These are phyloP conservation scores for Phialemoniopsis sp. DNA, from an alignment of 2,329 filamentous ascomycete species.

Conservation along the genomic window DNA sequence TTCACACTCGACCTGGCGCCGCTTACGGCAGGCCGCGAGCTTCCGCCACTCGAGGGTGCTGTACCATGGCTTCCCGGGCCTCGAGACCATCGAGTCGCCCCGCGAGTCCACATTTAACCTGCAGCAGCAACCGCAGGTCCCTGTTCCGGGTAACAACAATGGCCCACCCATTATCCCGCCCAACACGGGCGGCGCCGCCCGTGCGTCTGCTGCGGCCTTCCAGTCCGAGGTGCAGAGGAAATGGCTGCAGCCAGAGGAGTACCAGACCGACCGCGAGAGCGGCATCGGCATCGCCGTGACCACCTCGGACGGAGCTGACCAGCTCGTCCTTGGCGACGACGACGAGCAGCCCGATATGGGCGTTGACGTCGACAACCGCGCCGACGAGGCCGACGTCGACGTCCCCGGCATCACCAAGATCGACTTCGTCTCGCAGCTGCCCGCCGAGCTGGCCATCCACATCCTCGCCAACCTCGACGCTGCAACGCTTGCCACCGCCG, in stretches of 20 bases:
- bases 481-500: conserved; percentile 41
- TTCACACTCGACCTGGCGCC: conserved; percentile 45
- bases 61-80: conserved; percentile 31
- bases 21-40: conserved; percentile 45
- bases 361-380: conserved; percentile 14
- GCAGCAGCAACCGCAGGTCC: conserved; percentile 15
- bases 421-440: conserved; percentile 54
- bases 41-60: conserved; percentile 42
- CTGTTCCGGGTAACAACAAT: conserved; percentile 43
- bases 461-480: conserved; percentile 54
- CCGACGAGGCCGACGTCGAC: conserved; percentile 22
- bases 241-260: conserved; percentile 42
- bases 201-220: conserved; percentile 54
- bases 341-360: conserved; percentile 9
- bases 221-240: conserved; percentile 32
- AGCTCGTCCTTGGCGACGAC: conserved; percentile 25
- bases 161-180: conserved; percentile 58
- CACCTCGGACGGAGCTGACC: conserved; percentile 26
- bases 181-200: conserved; percentile 56
- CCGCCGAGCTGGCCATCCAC: conserved; percentile 55
- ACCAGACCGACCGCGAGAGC: conserved; percentile 56
- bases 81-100: conserved; percentile 31
- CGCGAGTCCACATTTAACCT: conserved; percentile 21
- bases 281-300: conserved; percentile 59
- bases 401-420: conserved; percentile 41